A percentile compares a stretch with the other conserved stretches of the same genome.
These are phyloP conservation scores for Fusarium begoniae DNA, from an alignment of 2,329 filamentous ascomycete genomes.

Conservation along the genomic window DNA sequence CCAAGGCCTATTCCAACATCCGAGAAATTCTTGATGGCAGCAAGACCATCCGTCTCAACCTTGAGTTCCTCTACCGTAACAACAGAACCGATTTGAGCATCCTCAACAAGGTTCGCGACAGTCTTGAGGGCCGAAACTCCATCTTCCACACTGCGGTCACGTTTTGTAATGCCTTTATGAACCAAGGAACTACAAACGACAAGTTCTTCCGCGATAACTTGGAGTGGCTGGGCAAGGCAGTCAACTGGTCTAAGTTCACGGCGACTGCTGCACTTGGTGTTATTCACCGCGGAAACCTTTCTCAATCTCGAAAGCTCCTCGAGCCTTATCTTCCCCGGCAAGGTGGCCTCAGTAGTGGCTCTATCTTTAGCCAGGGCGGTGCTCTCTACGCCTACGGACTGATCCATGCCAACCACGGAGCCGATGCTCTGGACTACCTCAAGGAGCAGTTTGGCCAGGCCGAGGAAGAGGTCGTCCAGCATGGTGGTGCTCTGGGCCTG, in stretches of 20 bases:
- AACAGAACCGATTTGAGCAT: slow-evolving; percentile 93
- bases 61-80: slow-evolving; percentile 96
- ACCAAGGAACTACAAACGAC: slow-evolving; percentile 96
- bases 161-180: slow-evolving; percentile 99
- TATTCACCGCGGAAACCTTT: slow-evolving; percentile 94
- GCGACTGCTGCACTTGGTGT: slow-evolving; percentile 96
- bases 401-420: slow-evolving; percentile 97
- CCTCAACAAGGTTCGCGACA: slow-evolving; percentile 95
- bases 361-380: slow-evolving; percentile 94
- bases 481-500: slow-evolving; percentile 92
- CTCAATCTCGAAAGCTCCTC: slow-evolving; percentile 90
- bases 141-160: slow-evolving; percentile 99
- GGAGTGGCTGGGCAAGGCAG: slow-evolving; percentile 97
- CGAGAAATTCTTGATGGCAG: slow-evolving; percentile 81
- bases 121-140: slow-evolving; percentile 92
- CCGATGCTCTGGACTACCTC: slow-evolving; percentile 84
- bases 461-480: slow-evolving; percentile 92
- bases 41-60: slow-evolving; percentile 91
- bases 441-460: slow-evolving; percentile 78
- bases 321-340: slow-evolving; percentile 92
- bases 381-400: slow-evolving; percentile 94
- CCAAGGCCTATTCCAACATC: slow-evolving; percentile 70
- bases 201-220: slow-evolving; percentile 98
- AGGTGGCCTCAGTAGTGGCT: slow-evolving; percentile 78
- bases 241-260: slow-evolving; percentile 99